Percentiles rank a stretch among this genome's conserved stretches.
These are phyloP conservation scores for Rhododendron molle DNA, from an alignment of 148 eudicot genomes.

Conservation along the genomic window DNA sequence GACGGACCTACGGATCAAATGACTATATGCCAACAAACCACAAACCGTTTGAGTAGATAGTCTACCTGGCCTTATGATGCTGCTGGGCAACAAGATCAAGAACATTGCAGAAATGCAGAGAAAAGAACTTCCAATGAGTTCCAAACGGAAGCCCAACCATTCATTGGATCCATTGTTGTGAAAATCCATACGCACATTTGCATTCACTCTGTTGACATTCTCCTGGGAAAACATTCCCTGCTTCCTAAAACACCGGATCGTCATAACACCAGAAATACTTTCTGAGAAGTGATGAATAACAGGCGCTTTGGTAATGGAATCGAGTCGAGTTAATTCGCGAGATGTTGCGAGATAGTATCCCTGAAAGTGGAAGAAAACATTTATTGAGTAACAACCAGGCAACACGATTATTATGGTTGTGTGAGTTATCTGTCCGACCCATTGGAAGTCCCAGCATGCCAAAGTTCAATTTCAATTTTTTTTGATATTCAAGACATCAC, in stretches of 20 bases:
- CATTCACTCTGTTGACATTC: slow-evolving; percentile 65
- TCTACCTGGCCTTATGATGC: slow-evolving; percentile 77
- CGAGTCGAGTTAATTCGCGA: slow-evolving; percentile 88
- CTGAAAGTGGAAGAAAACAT: slow-evolving; percentile 31
- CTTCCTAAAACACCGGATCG: slow-evolving; percentile 84
- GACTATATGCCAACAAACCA: not conserved
- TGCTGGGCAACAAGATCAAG: slow-evolving; percentile 77
- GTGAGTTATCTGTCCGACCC: not conserved
- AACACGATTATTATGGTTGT: not conserved
- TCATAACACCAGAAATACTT: slow-evolving; percentile 90
- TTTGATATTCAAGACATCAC: not conserved
- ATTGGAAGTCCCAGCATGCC: slow-evolving; percentile 1
- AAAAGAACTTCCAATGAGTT: slow-evolving; percentile 69
- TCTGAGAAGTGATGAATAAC: slow-evolving; percentile 95
- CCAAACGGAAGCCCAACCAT: slow-evolving; percentile 92
- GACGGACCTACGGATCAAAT: not conserved
- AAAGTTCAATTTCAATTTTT: not conserved
- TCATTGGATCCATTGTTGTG: slow-evolving; percentile 88
- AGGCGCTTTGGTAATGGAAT: slow-evolving; percentile 92
- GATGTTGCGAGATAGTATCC: slow-evolving; percentile 82
- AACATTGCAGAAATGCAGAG: slow-evolving; percentile 76
- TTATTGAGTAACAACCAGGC: not conserved
- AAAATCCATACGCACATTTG: slow-evolving; percentile 81
- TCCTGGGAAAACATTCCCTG: slow-evolving; percentile 63
- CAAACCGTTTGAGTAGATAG: not conserved